Evolutionary conservation across 2,329 filamentous ascomycete genomes (phyloP).

Genomic region (Talaromyces rugulosus): DNA sequence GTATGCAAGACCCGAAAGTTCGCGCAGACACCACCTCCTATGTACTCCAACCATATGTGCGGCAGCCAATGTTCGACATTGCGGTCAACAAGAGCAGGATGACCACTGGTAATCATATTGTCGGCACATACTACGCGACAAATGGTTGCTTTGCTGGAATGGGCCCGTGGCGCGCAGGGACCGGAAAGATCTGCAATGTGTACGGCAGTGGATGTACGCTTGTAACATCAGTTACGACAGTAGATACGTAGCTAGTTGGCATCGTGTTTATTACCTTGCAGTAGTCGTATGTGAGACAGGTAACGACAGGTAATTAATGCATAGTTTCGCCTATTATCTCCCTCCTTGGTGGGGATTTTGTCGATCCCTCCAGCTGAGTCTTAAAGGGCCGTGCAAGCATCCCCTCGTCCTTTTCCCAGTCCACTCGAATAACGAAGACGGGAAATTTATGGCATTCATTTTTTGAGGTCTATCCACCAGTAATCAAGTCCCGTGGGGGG

Average conservation of each 20-base stretch:
- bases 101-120: neutral
- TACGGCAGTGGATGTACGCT: neutral
- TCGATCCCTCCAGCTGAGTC: too few species aligned
- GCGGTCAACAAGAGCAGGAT: neutral
- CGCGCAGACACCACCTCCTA: neutral
- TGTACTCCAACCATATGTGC: neutral
- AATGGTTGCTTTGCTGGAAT: conserved; percentile 1
- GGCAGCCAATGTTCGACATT: neutral
- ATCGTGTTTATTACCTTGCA: too few species aligned
- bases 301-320: too few species aligned
- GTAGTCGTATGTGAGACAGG: too few species aligned
- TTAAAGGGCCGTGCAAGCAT: too few species aligned
- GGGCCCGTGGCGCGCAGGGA: neutral
- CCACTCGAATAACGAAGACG: too few species aligned
- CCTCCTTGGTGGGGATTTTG: too few species aligned
- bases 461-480: too few species aligned
- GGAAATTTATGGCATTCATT: too few species aligned
- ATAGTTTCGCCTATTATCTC: too few species aligned
- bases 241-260: neutral
- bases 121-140: neutral
- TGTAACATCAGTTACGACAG: neutral
- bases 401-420: too few species aligned
- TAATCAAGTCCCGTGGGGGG: too few species aligned
- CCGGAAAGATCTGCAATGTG: conserved; percentile 1
- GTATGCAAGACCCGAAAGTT: neutral